Base-by-base conservation (phyloP, 129 eudicot genomes). In the Ambrosia trifida region DNA sequence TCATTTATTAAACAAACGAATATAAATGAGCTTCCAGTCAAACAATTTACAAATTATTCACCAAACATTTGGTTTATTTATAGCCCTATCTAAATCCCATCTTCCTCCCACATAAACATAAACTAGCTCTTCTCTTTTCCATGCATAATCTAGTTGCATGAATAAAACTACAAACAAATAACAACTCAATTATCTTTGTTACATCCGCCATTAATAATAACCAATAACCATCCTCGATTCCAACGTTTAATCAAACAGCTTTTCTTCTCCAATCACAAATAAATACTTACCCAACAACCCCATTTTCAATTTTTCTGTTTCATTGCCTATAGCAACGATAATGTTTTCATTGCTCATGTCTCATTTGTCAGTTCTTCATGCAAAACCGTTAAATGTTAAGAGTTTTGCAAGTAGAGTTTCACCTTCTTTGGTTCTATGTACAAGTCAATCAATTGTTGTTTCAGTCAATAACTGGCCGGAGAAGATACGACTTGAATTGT, bases 161-260 rank as follows among this genome's bases (percentile, higher is more conserved):
- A 35, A 75, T 69, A 14, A 68, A 72, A 52, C 13, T 6, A 53
- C 6, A 17, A 9, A 64, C 68, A 53, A 78, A 24, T 8, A 65
- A 56, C 53, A 58, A 52, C 57, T 40, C 75, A 30, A 13, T 67
- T 67, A 7, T 64, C 64, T 58, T 76, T 76, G 84, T 35, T 49
- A 50, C 54, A 70, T 80, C 94, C 85, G 87, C 72, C 75, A 62
- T 53, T 65, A 65, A 35, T 70, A 44, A 44, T 31, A 63, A 14
- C 45, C 66, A 45, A 77, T 28, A 52, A 56, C 51, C 64, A 54
- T 50, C 82, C 66, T 87, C 54, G 82, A 43, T 66, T 65, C 72
- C 67, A 70, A 17, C 68, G 77, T 77, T 70, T 16, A 36, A 78
- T 53, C 66, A 63, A 78, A 17, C 67, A 70, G 2, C 59, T 28